phyloP scores from a whole-genome alignment of 2,329 filamentous ascomycete genomes.

The Pseudogymnoascus sp. region DNA sequence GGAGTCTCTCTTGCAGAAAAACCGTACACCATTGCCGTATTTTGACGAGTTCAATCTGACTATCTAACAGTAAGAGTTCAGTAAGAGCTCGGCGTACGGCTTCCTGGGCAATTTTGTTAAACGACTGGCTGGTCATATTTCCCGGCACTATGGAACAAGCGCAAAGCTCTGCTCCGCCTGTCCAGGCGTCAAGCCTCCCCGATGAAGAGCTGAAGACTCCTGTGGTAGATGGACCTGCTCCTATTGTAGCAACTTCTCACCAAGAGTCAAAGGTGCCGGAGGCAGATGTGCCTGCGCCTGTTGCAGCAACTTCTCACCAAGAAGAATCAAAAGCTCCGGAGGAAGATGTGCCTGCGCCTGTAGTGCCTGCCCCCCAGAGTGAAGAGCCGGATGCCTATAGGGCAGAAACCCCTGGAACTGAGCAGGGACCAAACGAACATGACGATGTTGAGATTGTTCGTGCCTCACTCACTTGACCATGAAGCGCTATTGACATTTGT shows the following conservation, averaged over 20 bases:
- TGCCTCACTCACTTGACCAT: neutral
- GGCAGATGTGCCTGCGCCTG: neutral
- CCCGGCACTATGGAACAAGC: neutral
- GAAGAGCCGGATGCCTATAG: neutral
- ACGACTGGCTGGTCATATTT: neutral
- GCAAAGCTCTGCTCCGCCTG: neutral
- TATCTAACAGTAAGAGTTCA: neutral
- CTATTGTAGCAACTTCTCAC: too few relatives aligned
- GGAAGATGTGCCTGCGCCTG: neutral
- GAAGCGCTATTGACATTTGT: neutral
- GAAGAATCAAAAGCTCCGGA: slow-evolving; percentile 1
- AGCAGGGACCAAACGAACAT: neutral
- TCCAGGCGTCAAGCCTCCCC: too few relatives aligned
- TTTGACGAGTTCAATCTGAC: neutral
- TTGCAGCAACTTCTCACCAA: neutral
- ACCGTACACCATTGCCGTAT: neutral
- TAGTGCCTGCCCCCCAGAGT: neutral
- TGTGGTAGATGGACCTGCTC: neutral
- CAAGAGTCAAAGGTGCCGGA: too few relatives aligned
- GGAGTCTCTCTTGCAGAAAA: neutral
- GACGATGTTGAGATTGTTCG: slow-evolving; percentile 7
- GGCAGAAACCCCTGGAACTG: neutral
- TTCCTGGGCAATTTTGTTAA: neutral
- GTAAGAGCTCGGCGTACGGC: neutral
- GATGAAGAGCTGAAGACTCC: neutral